Evolutionary conservation across 192 early-diverging fungal genomes (phyloP).

Genomic region (Podochytrium sp.): DNA sequence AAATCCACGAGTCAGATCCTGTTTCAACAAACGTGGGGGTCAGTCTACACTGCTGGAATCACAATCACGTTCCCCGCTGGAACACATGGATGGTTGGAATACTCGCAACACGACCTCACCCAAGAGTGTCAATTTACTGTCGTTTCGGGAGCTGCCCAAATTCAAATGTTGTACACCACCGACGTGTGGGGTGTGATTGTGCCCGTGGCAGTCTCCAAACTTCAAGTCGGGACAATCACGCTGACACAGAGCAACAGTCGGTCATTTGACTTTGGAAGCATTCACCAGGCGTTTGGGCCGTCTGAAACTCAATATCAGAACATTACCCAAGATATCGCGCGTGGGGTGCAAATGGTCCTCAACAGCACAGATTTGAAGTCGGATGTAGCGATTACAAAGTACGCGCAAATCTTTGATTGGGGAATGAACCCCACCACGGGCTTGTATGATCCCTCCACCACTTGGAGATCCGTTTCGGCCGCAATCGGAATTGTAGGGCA

Average conservation of each 20-base stretch:
- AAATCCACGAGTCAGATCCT: no score
- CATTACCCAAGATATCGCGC: neutral
- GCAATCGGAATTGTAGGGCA: neutral
- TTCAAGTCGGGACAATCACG: neutral
- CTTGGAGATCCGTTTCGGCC: neutral
- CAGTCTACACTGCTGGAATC: neutral
- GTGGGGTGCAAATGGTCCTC: neutral
- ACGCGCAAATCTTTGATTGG: neutral
- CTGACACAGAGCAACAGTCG: neutral
- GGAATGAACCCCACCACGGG: neutral
- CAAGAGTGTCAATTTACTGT: neutral
- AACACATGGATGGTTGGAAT: neutral
- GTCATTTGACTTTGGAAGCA: neutral
- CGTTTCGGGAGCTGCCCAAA: neutral
- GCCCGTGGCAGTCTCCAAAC: neutral
- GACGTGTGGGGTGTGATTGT: neutral
- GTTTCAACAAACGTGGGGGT: neutral
- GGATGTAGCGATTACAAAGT: neutral
- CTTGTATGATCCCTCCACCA: neutral
- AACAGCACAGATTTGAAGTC: neutral
- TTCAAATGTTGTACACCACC: neutral
- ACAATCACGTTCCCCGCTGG: neutral
- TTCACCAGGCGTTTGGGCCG: neutral
- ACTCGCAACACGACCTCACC: neutral
- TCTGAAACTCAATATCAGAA: neutral